phyloP scores from a whole-genome alignment of 148 eudicot species.

The Arctostaphylos glauca region DNA sequence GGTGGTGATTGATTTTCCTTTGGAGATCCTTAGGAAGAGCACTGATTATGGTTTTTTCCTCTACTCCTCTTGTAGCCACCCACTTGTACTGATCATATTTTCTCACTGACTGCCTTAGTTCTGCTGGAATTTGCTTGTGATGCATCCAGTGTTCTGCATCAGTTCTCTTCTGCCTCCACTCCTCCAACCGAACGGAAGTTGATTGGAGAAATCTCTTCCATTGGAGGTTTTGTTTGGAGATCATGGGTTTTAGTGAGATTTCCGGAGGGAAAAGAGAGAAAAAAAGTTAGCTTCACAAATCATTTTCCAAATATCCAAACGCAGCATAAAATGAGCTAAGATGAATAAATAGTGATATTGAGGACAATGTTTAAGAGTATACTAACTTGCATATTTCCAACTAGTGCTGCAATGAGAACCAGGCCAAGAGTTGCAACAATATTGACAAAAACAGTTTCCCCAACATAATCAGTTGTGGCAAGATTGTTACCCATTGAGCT shows the following conservation, averaged over 20 bases:
- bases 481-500: slow-evolving; percentile 61
- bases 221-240: neutral
- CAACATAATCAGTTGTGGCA: slow-evolving; percentile 41
- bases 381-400: slow-evolving; percentile 62
- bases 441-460: slow-evolving; percentile 51
- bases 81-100: slow-evolving; percentile 61
- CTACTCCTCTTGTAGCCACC: slow-evolving; percentile 64
- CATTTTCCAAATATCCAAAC: neutral
- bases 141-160: slow-evolving; percentile 73
- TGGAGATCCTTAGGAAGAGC: slow-evolving; percentile 55
- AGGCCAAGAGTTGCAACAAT: slow-evolving; percentile 42
- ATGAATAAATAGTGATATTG: neutral
- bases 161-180: slow-evolving; percentile 52
- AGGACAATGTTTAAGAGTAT: neutral
- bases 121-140: slow-evolving; percentile 50
- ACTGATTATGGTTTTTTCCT: slow-evolving; percentile 48
- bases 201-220: slow-evolving; percentile 57
- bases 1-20: slow-evolving; percentile 55
- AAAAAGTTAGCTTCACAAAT: neutral
- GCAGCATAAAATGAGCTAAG: neutral
- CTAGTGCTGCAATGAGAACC: slow-evolving; percentile 47
- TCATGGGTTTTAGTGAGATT: neutral
- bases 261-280: neutral
- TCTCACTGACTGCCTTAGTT: slow-evolving; percentile 43
- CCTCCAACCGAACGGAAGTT: slow-evolving; percentile 47